Evolutionary conservation across 805 yeast genomes (phyloP).

Genomic region (Zygosaccharomyces bailii): DNA sequence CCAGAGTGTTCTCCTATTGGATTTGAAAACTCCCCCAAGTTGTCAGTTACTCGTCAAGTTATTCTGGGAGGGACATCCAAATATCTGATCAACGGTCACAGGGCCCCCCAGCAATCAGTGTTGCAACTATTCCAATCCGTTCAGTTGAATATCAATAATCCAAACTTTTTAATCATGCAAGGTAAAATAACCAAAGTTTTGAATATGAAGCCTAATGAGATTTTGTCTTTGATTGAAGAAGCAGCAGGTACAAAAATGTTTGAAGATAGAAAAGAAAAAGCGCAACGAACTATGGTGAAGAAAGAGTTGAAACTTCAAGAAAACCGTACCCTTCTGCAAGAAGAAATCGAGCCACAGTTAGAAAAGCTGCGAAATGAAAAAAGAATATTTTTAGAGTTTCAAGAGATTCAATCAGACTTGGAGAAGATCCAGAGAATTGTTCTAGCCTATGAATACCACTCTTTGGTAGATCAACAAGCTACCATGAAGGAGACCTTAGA

Average conservation of each 20-base stretch:
- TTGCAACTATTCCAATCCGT: constrained; percentile 88
- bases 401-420: constrained; percentile 74
- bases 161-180: constrained; percentile 97
- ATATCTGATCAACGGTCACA: constrained; percentile 90
- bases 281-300: constrained; percentile 85
- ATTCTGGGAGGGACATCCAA: constrained; percentile 89
- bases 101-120: constrained; percentile 93
- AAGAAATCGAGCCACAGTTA: constrained; percentile 91
- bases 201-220: constrained; percentile 92
- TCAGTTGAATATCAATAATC: constrained; percentile 93
- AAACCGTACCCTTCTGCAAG: constrained; percentile 65
- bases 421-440: constrained; percentile 73
- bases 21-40: constrained; percentile 69
- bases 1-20: constrained; percentile 79
- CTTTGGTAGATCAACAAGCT: constrained; percentile 40
- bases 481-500: constrained; percentile 44
- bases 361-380: constrained; percentile 78
- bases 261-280: constrained; percentile 89
- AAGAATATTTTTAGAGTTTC: constrained; percentile 77
- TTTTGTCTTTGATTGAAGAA: constrained; percentile 87
- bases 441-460: constrained; percentile 68
- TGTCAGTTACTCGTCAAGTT: constrained; percentile 89
- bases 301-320: constrained; percentile 82
- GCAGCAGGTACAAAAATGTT: constrained; percentile 97
- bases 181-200: constrained; percentile 96